Base-by-base conservation (phyloP, 257 asterid species). In the Coffea canephora region DNA sequence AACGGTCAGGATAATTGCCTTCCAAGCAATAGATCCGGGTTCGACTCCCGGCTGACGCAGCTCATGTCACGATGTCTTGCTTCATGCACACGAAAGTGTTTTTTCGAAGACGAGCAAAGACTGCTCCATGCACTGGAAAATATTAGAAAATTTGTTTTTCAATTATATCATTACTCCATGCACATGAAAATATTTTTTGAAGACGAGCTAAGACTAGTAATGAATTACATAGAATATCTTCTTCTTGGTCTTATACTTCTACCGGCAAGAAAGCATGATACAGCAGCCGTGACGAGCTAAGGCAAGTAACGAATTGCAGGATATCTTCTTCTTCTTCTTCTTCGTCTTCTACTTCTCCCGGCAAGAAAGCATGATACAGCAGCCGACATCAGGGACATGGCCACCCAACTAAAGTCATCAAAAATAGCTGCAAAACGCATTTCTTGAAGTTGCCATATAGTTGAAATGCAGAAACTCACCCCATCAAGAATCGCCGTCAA, bases 11-110 rank as follows among this genome's bases (percentile, higher is more conserved):
- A 94, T 96, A 96, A 94, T 96, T 94, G 97, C 98, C 95, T 88
- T 96, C 98, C 97, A 96, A 93, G 97, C 98, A 92, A 93, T 92
- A 96, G 98, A 94, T 92, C 96, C 96, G 98, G 99, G 99, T 93
- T 95, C 96, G 97, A 95, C 98, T 83, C 84, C 87, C 84, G 87
- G 80, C 80, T 74, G 19, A 74, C 83, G 80, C 83, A 80, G 43
- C 31, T 31, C 31, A 31, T 31, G 31, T 31, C 31, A 31, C 31
- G 31, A 31, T 31, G 0, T 31, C 31, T 31, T 31, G 31, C 31
- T 31, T 31, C 31, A 31, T 54, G 61, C n/a, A 54, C 21, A 18
- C 3, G 52, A 11, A 48, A 48, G 8, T 39, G 8, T 1, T 48
- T 8, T 8, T 48, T 8, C 31, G 12, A 39, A 39, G 3, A 4